These are phyloP conservation scores for Arthrobotrys megalospora DNA, from an alignment of 2,329 filamentous ascomycete genomes.

Conservation along the genomic window DNA sequence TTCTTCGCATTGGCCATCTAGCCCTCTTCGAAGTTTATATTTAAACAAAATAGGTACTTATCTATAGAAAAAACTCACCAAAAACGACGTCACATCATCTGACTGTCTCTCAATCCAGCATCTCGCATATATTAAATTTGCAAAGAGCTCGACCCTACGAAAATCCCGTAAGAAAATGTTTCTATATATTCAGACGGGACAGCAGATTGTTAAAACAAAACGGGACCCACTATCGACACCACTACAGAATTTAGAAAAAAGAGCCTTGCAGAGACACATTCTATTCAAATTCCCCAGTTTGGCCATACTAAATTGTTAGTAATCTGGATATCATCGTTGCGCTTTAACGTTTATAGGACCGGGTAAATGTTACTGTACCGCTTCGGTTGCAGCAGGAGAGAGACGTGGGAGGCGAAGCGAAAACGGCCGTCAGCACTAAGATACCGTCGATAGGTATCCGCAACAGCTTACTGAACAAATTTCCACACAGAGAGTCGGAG, in stretches of 20 bases:
- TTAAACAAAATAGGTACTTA: neutral
- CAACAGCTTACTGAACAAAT: conserved; percentile 39
- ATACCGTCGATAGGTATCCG: conserved; percentile 53
- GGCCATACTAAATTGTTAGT: conserved; percentile 11
- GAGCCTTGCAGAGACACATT: neutral
- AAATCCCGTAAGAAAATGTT: neutral
- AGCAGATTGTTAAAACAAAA: neutral
- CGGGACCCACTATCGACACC: conserved; percentile 22
- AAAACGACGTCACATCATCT: conserved; percentile 24
- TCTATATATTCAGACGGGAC: conserved; percentile 5
- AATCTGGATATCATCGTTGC: neutral
- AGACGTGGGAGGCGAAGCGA: conserved; percentile 47
- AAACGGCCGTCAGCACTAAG: conserved; percentile 46
- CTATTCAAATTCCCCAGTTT: neutral
- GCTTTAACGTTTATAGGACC: conserved; percentile 25
- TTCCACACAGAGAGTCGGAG: neutral
- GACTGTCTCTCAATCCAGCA: neutral
- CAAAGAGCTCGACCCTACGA: neutral
- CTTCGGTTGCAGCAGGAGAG: conserved; percentile 19
- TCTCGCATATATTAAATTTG: conserved; percentile 1
- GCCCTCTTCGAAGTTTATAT: conserved; percentile 6
- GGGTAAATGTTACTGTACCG: conserved; percentile 28
- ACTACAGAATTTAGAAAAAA: neutral
- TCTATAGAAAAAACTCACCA: no score
- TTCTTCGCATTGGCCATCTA: no score